phyloP scores from a whole-genome alignment of 75 land plant genomes.

The Sequoia sempervirens region DNA sequence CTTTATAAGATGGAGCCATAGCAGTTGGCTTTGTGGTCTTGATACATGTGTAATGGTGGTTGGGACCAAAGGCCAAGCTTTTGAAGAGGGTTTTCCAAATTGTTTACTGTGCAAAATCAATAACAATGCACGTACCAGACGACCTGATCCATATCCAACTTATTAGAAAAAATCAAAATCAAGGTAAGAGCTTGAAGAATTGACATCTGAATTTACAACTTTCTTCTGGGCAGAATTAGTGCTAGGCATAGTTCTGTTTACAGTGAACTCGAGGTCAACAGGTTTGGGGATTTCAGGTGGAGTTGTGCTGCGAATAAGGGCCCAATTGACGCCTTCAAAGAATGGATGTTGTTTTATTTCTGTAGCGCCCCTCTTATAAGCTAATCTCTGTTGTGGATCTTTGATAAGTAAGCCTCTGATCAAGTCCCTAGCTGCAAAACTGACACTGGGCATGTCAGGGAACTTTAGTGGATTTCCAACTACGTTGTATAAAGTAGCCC shows the following conservation, averaged over 20 bases:
- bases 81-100: neutral
- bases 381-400: constrained; percentile 70
- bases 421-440: constrained; percentile 71
- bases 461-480: constrained; percentile 59
- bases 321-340: constrained; percentile 68
- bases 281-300: constrained; percentile 63
- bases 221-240: constrained; percentile 14
- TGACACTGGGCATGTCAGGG: constrained; percentile 56
- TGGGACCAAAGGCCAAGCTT: neutral
- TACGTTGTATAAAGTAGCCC: constrained; percentile 58
- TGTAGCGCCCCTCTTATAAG: constrained; percentile 55
- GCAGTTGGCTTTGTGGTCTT: neutral
- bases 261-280: constrained; percentile 22
- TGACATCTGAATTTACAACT: constrained; percentile 31
- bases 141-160: neutral
- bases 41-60: neutral
- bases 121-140: neutral
- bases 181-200: constrained; percentile 53
- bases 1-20: constrained; percentile 1
- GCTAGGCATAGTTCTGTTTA: constrained; percentile 11
- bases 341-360: constrained; percentile 71
- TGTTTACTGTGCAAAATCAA: neutral
- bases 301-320: constrained; percentile 56
- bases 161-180: constrained; percentile 65
- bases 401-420: constrained; percentile 65